phyloP scores from a whole-genome alignment of 2,329 filamentous ascomycete species.

The Monilinia polystroma region DNA sequence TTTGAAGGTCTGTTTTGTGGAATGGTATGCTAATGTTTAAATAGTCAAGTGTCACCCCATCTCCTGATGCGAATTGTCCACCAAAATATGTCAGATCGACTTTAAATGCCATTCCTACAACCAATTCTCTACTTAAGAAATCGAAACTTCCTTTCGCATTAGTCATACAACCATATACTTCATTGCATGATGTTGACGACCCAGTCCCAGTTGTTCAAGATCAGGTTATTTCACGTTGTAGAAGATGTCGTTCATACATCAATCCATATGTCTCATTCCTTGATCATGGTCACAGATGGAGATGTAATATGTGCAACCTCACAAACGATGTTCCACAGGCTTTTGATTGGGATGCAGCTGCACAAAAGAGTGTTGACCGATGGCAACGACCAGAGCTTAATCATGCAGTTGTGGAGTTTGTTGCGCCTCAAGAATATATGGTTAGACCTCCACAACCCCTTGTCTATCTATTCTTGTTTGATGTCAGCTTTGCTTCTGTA shows the following conservation, averaged over 20 bases:
- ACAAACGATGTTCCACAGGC: slow-evolving; percentile 99
- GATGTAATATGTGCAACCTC: slow-evolving; percentile 99
- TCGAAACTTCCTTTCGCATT: slow-evolving; percentile 93
- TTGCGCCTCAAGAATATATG: slow-evolving; percentile 99
- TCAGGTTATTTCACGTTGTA: slow-evolving; percentile 94
- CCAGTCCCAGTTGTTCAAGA: slow-evolving; percentile 89
- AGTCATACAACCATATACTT: slow-evolving; percentile 91
- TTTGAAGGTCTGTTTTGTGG: not conserved
- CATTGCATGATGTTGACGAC: slow-evolving; percentile 91
- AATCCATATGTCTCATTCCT: slow-evolving; percentile 96
- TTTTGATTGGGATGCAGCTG: slow-evolving; percentile 94
- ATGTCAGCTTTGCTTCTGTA: slow-evolving; percentile 87
- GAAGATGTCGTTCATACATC: slow-evolving; percentile 94
- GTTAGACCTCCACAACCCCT: slow-evolving; percentile 93
- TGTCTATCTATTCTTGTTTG: slow-evolving; percentile 92
- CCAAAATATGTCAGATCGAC: slow-evolving; percentile 95
- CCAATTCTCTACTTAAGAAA: slow-evolving; percentile 90
- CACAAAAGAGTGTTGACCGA: slow-evolving; percentile 87
- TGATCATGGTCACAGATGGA: slow-evolving; percentile 95
- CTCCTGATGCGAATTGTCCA: slow-evolving; percentile 85
- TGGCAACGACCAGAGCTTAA: slow-evolving; percentile 93
- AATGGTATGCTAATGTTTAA: slow-evolving; percentile 43
- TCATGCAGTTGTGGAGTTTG: slow-evolving; percentile 94
- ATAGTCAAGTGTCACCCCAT: slow-evolving; percentile 86
- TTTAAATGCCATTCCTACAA: slow-evolving; percentile 89